Base-by-base conservation (phyloP, 208 protist species). In the Trypanosoma lewisi region DNA sequence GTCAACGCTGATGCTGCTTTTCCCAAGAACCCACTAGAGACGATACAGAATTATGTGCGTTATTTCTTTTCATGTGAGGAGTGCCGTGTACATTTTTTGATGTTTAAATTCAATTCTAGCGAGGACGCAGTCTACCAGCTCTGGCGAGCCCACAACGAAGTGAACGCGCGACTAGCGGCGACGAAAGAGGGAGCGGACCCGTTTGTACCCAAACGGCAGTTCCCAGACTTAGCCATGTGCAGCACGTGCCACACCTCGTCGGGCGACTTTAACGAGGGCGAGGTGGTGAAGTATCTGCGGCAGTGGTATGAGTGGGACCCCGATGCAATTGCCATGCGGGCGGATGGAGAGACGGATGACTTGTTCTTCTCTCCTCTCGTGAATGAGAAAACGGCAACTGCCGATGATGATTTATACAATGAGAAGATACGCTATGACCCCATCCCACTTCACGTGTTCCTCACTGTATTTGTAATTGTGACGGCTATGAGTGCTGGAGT, bases 121-220 rank as follows among this genome's bases (percentile, higher is more conserved):
- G 69, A 73, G 31, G 68, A 79, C 54, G 59, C 77, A 19, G 67
- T 70, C 51, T 60, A 83, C 33, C 78, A 86, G 68, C 67, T 91
- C 17, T 91, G 85, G 85, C 63, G 67, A n/a, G 78, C 79, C 53
- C 85, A 91, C 73, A 91, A 91, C 51, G n/a, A 62, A 2, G 85
- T 85, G 30, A 91, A 91, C 67, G 54, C 56, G 41, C 63, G 65
- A 48, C 79, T 91, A 4, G 59, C 58, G 12, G 53, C 57, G 1
- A 69, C 61, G 9, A 41, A 36, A 45, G 49, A 55, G 21, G 57
- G 58, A 17, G 62, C 50, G 1, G 85, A 91, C 39, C 85, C 85
- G 7, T 65, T 78, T 2, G 85, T 91, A 50, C 81, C 82, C 5
- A 91, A 91, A 72, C 36, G 68, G 31, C 67, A 67, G 16, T 91